Evolutionary conservation across 2,329 filamentous ascomycete genomes (phyloP), one percentile per base, ranked within the genome.

Genomic region (Sarocladium oryzae): DNA sequence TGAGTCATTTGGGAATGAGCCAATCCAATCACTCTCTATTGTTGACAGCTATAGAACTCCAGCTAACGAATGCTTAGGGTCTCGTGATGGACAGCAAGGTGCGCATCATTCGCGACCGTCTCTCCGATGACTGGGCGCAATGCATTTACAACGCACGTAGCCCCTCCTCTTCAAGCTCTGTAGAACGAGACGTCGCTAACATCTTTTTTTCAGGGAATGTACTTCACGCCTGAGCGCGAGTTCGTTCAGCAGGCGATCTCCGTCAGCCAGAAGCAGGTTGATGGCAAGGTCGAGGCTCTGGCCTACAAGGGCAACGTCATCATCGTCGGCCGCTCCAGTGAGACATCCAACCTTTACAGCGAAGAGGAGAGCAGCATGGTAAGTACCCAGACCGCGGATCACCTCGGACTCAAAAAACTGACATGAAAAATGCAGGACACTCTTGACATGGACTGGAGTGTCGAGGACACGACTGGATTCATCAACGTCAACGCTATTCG

Each of bases 401-500:
- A 63, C 57, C 41, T 73, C 71, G n/a, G 35, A 8, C 7, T 8
- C 5, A 9, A 8, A 15, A 13, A 13, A 30, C 35, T 37, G n/a
- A 37, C n/a, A 37, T 18, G 5, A 6, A n/a, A 6, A 15, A 8
- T 37, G n/a, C 35, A 37, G 35, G 35, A 37, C 35, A 37, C 35
- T 62, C 73, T 84, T 64, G 78, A 55, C 60, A 79, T 77, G 69
- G 74, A 74, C 60, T 84, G 86, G 72, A 77, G 76, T 55, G 78
- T 73, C 57, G 87, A 88, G 84, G 86, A 89, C 64, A 81, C 82
- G 57, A 77, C 62, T 11, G 76, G 76, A 23, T 84, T 85, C 63
- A 82, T 92, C 62, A 77, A 76, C 50, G 84, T 89, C 59, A 76
- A 92, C 62, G 80, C 80, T 56, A 86, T 86, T 57, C 74, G 80